Conservation (phyloP, 495 filamentous ascomycete genomes). For the Trichoderma gamsii region DNA sequence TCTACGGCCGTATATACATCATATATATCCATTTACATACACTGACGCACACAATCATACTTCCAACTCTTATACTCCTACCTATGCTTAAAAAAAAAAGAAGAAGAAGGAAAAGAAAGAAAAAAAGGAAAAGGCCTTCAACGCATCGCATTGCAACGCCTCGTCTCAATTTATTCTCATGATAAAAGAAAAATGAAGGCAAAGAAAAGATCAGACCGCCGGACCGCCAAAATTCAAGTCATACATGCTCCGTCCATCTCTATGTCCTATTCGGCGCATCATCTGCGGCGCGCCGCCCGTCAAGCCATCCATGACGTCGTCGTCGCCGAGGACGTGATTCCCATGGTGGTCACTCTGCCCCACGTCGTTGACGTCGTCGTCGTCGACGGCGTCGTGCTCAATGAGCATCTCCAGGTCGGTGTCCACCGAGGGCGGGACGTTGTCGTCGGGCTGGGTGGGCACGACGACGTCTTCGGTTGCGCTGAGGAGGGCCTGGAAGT, state of each 20-base stretch:
- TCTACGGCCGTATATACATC: not conserved
- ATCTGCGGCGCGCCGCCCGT: not conserved
- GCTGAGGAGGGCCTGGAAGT: constrained; percentile 40
- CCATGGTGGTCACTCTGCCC: constrained; percentile 26
- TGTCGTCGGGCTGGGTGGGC: constrained; percentile 20
- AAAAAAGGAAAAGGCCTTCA: not conserved
- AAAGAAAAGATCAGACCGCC: constrained; percentile 3
- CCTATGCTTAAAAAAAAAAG: not conserved
- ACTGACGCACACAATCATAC: not conserved
- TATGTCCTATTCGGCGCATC: constrained; percentile 16
- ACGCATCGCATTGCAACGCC: no score
- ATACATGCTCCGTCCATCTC: constrained; percentile 27
- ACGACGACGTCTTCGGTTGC: constrained; percentile 24
- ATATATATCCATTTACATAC: not conserved
- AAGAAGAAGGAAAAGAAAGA: not conserved
- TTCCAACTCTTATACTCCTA: not conserved
- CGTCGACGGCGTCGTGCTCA: constrained; percentile 31
- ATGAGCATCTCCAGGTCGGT: constrained; percentile 50
- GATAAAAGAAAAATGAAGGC: not conserved
- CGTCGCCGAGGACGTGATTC: constrained; percentile 27
- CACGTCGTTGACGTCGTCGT: constrained; percentile 22
- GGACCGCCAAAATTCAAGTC: constrained; percentile 24
- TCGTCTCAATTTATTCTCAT: not conserved
- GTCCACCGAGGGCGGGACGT: constrained; percentile 37
- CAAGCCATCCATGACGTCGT: constrained; percentile 17